Conservation (phyloP, 768 basidiomycete species). For the Collybiopsis luxurians region DNA sequence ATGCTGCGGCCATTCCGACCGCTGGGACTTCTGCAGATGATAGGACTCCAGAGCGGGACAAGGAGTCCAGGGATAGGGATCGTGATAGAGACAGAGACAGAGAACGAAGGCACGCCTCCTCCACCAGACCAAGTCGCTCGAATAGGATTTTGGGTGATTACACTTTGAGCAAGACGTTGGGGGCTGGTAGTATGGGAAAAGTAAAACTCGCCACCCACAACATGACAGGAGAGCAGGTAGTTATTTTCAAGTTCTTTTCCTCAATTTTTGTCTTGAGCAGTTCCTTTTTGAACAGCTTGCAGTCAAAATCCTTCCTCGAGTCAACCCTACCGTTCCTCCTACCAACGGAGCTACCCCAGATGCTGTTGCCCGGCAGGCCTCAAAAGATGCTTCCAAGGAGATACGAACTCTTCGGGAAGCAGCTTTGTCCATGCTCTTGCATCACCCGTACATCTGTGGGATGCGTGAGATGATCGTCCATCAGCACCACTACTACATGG, state of each 20-base stretch:
- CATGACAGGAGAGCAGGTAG: conserved; percentile 87
- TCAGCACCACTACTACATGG: conserved; percentile 99
- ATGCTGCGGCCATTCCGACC: conserved; percentile 12
- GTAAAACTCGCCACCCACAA: conserved; percentile 95
- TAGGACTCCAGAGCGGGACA: conserved; percentile 15
- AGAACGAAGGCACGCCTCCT: conserved; percentile 12
- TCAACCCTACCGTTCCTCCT: conserved; percentile 57
- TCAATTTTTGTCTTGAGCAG: conserved; percentile 6
- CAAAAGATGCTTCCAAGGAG: conserved; percentile 93
- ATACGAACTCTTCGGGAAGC: conserved; percentile 95
- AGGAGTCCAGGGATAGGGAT: conserved; percentile 22
- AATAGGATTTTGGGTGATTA: conserved; percentile 87
- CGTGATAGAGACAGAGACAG: conserved; percentile 26
- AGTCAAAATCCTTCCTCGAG: conserved; percentile 97
- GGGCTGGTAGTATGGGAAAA: conserved; percentile 98
- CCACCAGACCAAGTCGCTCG: conserved; percentile 33
- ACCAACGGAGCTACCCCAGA: conserved; percentile 48
- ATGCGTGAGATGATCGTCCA: conserved; percentile 99
- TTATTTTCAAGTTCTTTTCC: conserved; percentile 20
- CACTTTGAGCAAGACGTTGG: conserved; percentile 93
- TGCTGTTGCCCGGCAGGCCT: conserved; percentile 70
- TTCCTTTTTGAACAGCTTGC: conserved; percentile 72
- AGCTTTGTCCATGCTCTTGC: conserved; percentile 89
- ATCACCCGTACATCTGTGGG: conserved; percentile 98
- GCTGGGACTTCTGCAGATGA: conserved; percentile 29